Percentiles rank a stretch among this genome's conserved stretches.
These are phyloP conservation scores for Cichorium intybus DNA, from an alignment of 140 eudicot species.

Conservation along the genomic window DNA sequence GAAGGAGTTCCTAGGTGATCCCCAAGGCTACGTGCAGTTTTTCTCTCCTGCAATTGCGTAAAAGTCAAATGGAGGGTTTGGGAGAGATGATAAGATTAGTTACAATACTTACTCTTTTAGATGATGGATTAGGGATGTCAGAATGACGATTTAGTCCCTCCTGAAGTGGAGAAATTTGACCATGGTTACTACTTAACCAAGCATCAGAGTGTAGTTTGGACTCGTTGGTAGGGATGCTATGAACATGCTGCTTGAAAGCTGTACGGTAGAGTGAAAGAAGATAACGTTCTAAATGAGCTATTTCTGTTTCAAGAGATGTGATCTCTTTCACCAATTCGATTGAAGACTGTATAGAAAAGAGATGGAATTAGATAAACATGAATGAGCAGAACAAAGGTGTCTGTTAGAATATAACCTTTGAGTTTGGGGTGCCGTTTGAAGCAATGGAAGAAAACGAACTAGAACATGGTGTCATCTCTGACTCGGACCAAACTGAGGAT, in stretches of 20 bases:
- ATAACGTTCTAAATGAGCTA: slow-evolving; percentile 61
- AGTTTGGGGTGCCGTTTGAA: slow-evolving; percentile 33
- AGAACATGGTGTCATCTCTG: slow-evolving; percentile 36
- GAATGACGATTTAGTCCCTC: slow-evolving; percentile 35
- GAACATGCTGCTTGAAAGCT: slow-evolving; percentile 51
- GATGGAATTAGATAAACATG: background rate
- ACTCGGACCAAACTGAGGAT: slow-evolving; percentile 35
- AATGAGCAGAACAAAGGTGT: background rate
- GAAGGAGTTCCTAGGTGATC: slow-evolving; percentile 60
- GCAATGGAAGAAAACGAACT: slow-evolving; percentile 29
- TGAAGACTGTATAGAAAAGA: slow-evolving; percentile 52
- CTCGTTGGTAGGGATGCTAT: slow-evolving; percentile 15
- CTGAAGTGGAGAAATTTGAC: slow-evolving; percentile 27
- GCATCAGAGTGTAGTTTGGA: slow-evolving; percentile 26
- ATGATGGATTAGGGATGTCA: slow-evolving; percentile 37
- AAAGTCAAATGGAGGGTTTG: slow-evolving; percentile 3
- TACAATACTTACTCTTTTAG: slow-evolving; percentile 42
- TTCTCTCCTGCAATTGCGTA: slow-evolving; percentile 49
- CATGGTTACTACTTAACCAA: slow-evolving; percentile 26
- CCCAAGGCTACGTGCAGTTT: slow-evolving; percentile 48
- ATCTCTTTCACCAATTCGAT: slow-evolving; percentile 72
- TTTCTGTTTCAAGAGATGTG: slow-evolving; percentile 60
- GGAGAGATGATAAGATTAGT: background rate
- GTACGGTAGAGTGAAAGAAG: slow-evolving; percentile 67
- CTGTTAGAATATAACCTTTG: slow-evolving; percentile 25